These are phyloP conservation scores for Phytopythium aichiense DNA, from an alignment of 352 stramenopile species.

Conservation along the genomic window DNA sequence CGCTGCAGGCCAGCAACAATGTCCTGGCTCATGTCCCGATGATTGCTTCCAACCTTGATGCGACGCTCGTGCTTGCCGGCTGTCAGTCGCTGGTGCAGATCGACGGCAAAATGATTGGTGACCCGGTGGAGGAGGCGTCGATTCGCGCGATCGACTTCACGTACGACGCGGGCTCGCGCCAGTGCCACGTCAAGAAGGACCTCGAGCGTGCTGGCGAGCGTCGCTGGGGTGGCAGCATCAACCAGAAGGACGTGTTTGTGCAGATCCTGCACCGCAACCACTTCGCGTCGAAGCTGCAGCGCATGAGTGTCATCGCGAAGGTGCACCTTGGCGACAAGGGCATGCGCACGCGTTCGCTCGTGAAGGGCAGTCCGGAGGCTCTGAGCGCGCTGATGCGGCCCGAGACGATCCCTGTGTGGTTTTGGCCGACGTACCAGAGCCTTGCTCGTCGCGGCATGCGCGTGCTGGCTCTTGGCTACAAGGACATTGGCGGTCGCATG, in stretches of 20 bases:
- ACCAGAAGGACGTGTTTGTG: conserved; percentile 79
- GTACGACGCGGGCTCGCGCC: conserved; percentile 69
- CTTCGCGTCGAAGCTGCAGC: conserved; percentile 95
- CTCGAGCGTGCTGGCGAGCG: conserved; percentile 62
- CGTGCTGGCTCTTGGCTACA: conserved; percentile 96
- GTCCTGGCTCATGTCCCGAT: conserved; percentile 72
- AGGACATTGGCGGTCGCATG: conserved; percentile 77
- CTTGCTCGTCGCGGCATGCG: conserved; percentile 82
- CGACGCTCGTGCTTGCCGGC: conserved; percentile 77
- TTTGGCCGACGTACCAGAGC: conserved; percentile 84
- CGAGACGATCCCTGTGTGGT: conserved; percentile 87
- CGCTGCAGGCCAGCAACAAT: conserved; percentile 30
- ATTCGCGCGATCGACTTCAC: conserved; percentile 96
- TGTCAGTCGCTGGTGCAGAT: conserved; percentile 98
- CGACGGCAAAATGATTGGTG: conserved; percentile 95
- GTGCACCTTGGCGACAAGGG: conserved; percentile 75
- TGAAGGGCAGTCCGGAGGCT: conserved; percentile 97
- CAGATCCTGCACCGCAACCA: conserved; percentile 93
- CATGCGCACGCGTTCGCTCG: conserved; percentile 82
- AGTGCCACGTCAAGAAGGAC: conserved; percentile 72
- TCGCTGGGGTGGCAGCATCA: conserved; percentile 59
- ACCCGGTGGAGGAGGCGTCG: conserved; percentile 97
- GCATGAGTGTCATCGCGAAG: conserved; percentile 96
- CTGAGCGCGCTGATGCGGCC: conserved; percentile 83
- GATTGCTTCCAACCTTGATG: conserved; percentile 78